Base-by-base conservation (phyloP, 441 rosid species). In the Pelargonium australe region DNA sequence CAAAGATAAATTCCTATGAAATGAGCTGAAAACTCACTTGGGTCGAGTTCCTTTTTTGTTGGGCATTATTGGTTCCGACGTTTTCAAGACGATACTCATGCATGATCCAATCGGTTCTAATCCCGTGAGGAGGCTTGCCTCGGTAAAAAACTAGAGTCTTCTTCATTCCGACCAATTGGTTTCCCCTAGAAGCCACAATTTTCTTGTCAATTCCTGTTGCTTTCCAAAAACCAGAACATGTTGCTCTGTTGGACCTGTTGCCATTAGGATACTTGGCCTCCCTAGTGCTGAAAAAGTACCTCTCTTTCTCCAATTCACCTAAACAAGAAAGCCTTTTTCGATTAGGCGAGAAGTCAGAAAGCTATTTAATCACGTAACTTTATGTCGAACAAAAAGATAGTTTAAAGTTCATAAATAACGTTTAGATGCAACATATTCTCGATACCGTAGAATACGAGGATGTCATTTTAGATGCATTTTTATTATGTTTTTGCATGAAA, bases 181-280 rank as follows among this genome's bases (percentile, higher is more conserved):
- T 53, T 17, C 60, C 17, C 19, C 20, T 53, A 4, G 60, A n/a
- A 19, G 60, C 60, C 2, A 16, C 19, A 14, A 53, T 53, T 53
- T 53, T 53, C 60, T 14, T 53, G 60, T 53, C 60, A 53, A 53
- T 5, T n/a, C 60, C 60, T 4, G 60, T 53, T 53, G 60, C 60
- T 53, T 53, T 53, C 60, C 60, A 53, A 19, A n/a, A 53, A 53
- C 60, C 60, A 53, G 60, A 53, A 53, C 20, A 53, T 14, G 60
- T 53, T 53, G 60, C 60, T 53, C 60, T 53, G 60, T 53, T 53
- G 60, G 60, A 53, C 60, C 60, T 53, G 60, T 53, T 53, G 60
- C 60, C 60, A 53, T 53, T 53, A n/a, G 60, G 60, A 16, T 53
- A 53, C 60, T 53, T 53, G 60, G 60, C 60, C 60, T 53, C 60